phyloP scores from a whole-genome alignment of 2,329 filamentous ascomycete genomes.

The Parastagonospora avenae region DNA sequence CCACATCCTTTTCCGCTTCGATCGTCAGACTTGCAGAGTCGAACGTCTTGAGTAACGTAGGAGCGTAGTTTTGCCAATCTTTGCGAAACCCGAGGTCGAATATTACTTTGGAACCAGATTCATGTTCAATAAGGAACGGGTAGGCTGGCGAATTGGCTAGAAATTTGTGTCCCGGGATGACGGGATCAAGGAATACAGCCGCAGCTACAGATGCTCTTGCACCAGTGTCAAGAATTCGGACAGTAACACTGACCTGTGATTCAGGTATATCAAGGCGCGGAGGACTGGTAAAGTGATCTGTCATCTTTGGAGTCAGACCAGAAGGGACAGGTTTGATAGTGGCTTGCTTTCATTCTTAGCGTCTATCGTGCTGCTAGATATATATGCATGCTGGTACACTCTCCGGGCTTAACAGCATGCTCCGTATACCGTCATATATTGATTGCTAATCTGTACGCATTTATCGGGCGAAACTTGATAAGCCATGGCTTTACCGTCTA shows the following conservation, averaged over 20 bases:
- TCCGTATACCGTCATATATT: no score
- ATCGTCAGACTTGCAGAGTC: background rate
- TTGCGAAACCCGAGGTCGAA: slow-evolving; percentile 3
- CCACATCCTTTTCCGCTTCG: background rate
- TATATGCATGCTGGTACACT: no score
- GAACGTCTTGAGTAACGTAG: background rate
- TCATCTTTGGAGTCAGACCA: no score
- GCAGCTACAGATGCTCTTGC: background rate
- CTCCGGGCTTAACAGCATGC: no score
- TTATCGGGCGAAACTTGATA: no score
- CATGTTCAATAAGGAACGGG: background rate
- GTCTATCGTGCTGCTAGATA: no score
- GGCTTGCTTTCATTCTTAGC: no score
- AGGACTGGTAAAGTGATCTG: background rate
- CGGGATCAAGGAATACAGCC: background rate
- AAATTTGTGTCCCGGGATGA: background rate
- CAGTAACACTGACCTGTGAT: background rate
- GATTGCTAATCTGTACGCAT: no score
- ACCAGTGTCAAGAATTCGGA: background rate
- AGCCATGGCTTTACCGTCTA: no score
- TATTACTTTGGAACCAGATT: background rate
- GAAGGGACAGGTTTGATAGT: no score
- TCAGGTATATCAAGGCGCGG: background rate
- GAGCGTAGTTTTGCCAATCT: background rate
- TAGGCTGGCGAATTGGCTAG: no score